Base-by-base conservation (phyloP, 2,329 filamentous ascomycete genomes). In the Huntiella decipiens region DNA sequence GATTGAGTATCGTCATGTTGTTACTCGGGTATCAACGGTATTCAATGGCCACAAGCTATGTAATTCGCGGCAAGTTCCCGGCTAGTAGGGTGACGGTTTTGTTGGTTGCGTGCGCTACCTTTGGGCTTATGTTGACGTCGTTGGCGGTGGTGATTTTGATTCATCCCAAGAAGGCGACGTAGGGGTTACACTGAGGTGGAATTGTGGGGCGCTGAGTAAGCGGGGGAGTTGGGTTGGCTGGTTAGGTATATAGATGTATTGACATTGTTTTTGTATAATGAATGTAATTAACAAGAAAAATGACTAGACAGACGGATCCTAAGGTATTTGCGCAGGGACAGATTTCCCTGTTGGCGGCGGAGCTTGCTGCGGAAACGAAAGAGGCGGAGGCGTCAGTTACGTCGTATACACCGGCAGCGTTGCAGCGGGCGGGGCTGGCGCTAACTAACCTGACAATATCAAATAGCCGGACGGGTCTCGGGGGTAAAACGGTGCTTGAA, bases 401-500 rank as follows among this genome's bases (percentile, higher is more conserved):
- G 38, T 71, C 71, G 39, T 74, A 81, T 58, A 75, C 77, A 41
- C 83, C 84, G 4, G 64, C 71, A 0, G 67, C 73, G 1, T 74
- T 92, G 10, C 74, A 83, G 56, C 76, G 80, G 49, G 81, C 81
- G 4, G 84, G 84, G n/a, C 69, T 85, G 36, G 84, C 84, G 31
- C 67, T 91, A 54, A 74, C 77, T 12, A 88, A 87, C 60, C 73
- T 96, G 6, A 65, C 73, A 31, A 65, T 93, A 32, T 66, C 71
- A 8, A 79, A 81, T 13, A 82, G 82, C 57, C 79, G 87, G 28
- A 98, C 91, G 0, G 91, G 91, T 0, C 68, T 95, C 34, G 91
- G 87, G 12, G 91, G 91, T n/a, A 82, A 85, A 52, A 85, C 83
- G 0, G 80, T 98, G 1, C 65, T 95, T 3, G 87, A 95, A 59